phyloP scores from a whole-genome alignment of 805 yeast species.

The Candida peoriensis region DNA sequence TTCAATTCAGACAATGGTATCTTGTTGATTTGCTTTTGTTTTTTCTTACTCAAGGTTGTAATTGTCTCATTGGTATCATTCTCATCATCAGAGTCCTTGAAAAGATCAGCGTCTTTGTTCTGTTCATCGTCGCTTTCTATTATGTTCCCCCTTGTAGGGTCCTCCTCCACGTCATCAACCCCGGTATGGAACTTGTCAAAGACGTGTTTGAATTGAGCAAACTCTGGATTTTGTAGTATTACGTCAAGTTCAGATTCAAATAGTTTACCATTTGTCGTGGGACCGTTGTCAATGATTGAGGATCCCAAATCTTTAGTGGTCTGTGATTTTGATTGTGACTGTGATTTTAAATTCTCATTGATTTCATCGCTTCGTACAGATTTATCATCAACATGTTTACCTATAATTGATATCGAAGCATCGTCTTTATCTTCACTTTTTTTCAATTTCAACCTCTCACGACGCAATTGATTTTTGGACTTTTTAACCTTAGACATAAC shows the following conservation, averaged over 20 bases:
- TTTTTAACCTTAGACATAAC: too few species aligned
- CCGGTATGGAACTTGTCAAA: conserved; percentile 31
- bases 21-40: conserved; percentile 46
- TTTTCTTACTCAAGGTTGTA: conserved; percentile 39
- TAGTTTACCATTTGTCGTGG: conserved; percentile 3
- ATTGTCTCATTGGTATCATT: conserved; percentile 5
- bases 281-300: not conserved
- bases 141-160: conserved; percentile 24
- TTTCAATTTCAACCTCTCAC: conserved; percentile 22
- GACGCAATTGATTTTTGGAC: conserved; percentile 33
- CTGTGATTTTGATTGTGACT: not conserved
- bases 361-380: not conserved
- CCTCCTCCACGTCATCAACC: conserved; percentile 9
- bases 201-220: conserved; percentile 29
- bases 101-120: conserved; percentile 4
- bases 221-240: conserved; percentile 25
- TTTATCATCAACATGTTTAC: too few species aligned
- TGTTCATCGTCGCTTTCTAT: conserved; percentile 28
- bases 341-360: not conserved
- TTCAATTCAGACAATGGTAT: conserved; percentile 68
- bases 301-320: too few species aligned
- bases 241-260: conserved; percentile 22
- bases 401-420: too few species aligned
- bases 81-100: conserved; percentile 16
- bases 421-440: conserved; percentile 12